A percentile compares a stretch with the other conserved stretches of the same genome.
phyloP scores from a whole-genome alignment of 208 protist species.

The Acanthamoeba culbertsoni region DNA sequence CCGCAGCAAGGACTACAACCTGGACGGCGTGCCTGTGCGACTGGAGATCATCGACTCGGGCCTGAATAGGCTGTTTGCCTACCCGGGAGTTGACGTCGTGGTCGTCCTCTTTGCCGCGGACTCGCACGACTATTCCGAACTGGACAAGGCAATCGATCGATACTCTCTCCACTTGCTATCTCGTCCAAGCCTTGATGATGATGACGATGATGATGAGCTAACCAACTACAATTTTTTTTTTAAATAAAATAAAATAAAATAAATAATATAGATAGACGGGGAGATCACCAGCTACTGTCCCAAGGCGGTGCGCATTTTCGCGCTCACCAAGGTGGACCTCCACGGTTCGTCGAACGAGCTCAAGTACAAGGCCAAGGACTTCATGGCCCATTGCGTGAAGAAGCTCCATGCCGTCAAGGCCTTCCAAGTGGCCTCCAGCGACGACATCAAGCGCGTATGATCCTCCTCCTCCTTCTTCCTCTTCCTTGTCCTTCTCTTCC shows the following conservation, averaged over 20 bases:
- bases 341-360: neutral
- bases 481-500: too few species aligned
- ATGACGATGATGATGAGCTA: neutral
- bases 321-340: neutral
- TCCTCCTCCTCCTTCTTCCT: neutral
- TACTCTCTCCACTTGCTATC: neutral
- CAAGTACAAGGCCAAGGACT: neutral
- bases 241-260: neutral
- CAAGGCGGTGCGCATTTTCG: neutral
- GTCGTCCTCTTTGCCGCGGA: neutral
- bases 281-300: neutral
- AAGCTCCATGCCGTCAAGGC: neutral
- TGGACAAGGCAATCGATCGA: conserved; percentile 3
- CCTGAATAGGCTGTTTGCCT: neutral
- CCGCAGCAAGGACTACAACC: neutral
- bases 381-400: neutral
- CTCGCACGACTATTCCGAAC: neutral
- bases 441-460: neutral
- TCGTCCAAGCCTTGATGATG: neutral
- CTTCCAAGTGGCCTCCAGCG: neutral
- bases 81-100: neutral
- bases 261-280: neutral
- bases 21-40: neutral
- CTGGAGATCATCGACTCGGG: conserved; percentile 37
- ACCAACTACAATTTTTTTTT: neutral